Base-by-base conservation (phyloP, 1,139 yeast species). In the Arxiozyma bovina region DNA sequence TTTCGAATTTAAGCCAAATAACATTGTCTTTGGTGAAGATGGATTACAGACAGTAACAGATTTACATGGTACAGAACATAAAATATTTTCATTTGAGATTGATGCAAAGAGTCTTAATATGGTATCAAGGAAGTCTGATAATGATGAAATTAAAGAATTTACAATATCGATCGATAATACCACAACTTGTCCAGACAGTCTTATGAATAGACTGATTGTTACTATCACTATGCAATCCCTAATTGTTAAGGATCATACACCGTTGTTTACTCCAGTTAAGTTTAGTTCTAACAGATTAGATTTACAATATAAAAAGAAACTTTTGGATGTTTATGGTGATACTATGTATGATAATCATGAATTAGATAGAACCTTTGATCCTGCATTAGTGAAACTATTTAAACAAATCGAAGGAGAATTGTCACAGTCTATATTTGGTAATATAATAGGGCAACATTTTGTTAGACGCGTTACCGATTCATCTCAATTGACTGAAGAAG, bases 211-310 rank as follows among this genome's bases (percentile, higher is more conserved):
- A 58, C 62, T 82, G 17, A 68, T 77, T 50, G 73, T 81, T 22
- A 79, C 76, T 55, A 74, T 81, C 27, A 75, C 74, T 53, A 77
- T 81, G 42, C 77, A 75, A 54, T 77, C 77, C 20, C 59, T 77
- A 57, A 77, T 82, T 49, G 68, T 77, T 49, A 82, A 81, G 61
- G 81, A 79, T 61, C 81, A 77, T 61, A 78, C 77, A 57, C 78
- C 83, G 1, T 73, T 71, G 55, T 80, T 77, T 58, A 75, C 72
- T 40, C 85, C 85, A 0, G 74, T 76, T 2, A 61, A 67, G 11
- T 68, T 69, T 52, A 73, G 72, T 44, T 70, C 70, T 7, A 66
- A 76, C 6, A 63, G 69, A 0, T 69, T 80, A 2, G 73, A 77
- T 27, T 61, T 70, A 8, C 64, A 67, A 30, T 81, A 80, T 63